Percentiles rank a stretch among this genome's conserved stretches.
Conservation (phyloP, 257 asterid genomes). For the Mentha longifolia region DNA sequence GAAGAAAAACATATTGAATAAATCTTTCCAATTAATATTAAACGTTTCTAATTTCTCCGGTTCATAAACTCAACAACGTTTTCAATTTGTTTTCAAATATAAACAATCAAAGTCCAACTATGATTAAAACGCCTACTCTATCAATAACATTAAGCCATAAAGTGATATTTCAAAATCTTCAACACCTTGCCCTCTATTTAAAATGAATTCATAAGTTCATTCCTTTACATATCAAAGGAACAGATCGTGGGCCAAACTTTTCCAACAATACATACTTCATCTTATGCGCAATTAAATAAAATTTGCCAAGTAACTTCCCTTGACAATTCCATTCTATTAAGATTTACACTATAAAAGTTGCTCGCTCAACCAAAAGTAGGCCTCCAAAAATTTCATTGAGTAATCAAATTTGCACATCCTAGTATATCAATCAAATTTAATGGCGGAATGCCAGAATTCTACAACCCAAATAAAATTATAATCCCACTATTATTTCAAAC, state of each 20-base stretch:
- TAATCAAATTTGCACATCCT: not conserved
- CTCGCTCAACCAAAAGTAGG: too few species aligned
- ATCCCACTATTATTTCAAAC: not conserved
- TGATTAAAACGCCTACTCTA: too few species aligned
- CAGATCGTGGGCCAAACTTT: not conserved
- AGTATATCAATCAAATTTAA: not conserved
- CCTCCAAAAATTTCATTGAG: not conserved
- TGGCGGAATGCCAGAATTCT: conserved; percentile 33
- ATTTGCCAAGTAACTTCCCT: not conserved
- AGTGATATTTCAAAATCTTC: too few species aligned
- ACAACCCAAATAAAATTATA: not conserved
- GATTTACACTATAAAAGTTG: not conserved
- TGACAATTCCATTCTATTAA: not conserved
- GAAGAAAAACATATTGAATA: too few species aligned
- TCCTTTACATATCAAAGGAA: not conserved
- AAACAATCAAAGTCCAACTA: too few species aligned
- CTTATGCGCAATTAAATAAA: not conserved
- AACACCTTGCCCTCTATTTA: not conserved
- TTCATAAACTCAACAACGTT: too few species aligned
- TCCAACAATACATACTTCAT: not conserved
- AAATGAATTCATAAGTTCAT: not conserved
- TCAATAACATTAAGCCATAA: too few species aligned
- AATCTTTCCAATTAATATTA: too few species aligned
- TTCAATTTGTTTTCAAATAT: too few species aligned
- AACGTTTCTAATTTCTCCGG: too few species aligned